Evolutionary conservation across 1,139 yeast genomes (phyloP).

Genomic region (Lodderomyces theae): DNA sequence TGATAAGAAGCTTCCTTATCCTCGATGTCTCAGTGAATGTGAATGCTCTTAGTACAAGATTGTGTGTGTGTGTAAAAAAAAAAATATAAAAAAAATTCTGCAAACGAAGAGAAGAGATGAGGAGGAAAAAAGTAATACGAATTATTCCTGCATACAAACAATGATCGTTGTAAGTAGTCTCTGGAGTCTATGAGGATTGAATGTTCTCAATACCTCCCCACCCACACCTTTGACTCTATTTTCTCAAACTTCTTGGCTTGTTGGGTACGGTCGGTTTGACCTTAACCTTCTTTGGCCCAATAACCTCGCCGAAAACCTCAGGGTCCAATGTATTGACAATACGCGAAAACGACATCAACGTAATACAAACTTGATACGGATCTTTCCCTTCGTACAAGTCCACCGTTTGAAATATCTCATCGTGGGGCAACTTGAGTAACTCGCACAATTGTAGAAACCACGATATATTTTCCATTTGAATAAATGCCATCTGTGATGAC

Average conservation of each 20-base stretch:
- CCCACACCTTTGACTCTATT: slow-evolving; percentile 1
- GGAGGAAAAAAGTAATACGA: background rate
- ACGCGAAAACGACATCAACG: slow-evolving; percentile 72
- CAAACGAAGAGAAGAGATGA: background rate
- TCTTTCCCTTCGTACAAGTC: slow-evolving; percentile 74
- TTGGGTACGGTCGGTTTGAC: slow-evolving; percentile 38
- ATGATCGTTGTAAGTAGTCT: too few species aligned
- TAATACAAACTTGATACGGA: slow-evolving; percentile 73
- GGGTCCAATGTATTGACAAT: slow-evolving; percentile 38
- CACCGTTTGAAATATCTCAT: slow-evolving; percentile 79
- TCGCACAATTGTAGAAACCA: slow-evolving; percentile 63
- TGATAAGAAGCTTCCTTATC: too few species aligned
- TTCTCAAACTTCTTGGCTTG: slow-evolving; percentile 24
- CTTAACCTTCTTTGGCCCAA: slow-evolving; percentile 38
- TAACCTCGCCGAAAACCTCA: slow-evolving; percentile 19
- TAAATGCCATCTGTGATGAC: slow-evolving; percentile 74
- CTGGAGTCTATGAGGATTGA: too few species aligned
- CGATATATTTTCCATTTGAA: slow-evolving; percentile 86
- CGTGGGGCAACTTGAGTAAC: slow-evolving; percentile 70
- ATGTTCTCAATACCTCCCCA: too few species aligned
- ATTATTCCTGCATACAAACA: slow-evolving; percentile 2
- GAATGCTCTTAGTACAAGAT: too few species aligned
- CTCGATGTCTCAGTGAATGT: too few species aligned
- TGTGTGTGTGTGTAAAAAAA: background rate
- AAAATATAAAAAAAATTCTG: background rate